Conservation (phyloP, 139 green algal genomes). For the Chlorella ohadii region DNA sequence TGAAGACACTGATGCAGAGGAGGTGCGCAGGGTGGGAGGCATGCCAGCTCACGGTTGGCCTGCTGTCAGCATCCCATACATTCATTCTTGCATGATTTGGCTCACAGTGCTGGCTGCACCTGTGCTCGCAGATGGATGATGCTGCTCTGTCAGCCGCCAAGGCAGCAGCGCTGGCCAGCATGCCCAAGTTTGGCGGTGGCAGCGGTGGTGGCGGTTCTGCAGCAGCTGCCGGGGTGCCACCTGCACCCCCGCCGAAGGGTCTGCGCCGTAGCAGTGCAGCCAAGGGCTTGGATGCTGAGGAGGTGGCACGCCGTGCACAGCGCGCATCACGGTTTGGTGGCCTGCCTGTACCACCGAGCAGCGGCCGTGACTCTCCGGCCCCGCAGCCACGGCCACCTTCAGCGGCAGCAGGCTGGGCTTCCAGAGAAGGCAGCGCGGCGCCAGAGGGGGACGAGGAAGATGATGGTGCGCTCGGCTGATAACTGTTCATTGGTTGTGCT, state of each 20-base stretch:
- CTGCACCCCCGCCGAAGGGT: background rate
- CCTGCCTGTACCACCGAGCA: too few species aligned
- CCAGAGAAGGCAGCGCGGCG: background rate
- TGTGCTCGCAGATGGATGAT: background rate
- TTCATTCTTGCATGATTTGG: background rate
- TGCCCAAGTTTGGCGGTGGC: slow-evolving; percentile 46
- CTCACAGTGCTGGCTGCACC: background rate
- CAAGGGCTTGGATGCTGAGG: background rate
- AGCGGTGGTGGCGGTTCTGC: background rate
- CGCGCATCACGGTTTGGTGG: slow-evolving; percentile 31
- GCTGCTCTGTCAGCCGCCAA: slow-evolving; percentile 43
- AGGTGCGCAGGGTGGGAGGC: too few species aligned
- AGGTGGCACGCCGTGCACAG: slow-evolving; percentile 20
- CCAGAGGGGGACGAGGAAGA: background rate
- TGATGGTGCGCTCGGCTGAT: background rate
- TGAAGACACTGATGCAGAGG: too few species aligned
- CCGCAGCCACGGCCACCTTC: background rate
- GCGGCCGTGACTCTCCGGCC: too few species aligned
- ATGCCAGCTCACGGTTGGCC: too few species aligned
- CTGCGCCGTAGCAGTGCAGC: background rate
- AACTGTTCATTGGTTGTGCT: background rate
- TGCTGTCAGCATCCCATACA: background rate
- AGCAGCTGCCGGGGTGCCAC: background rate
- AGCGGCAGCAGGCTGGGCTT: background rate
- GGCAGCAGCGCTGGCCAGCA: slow-evolving; percentile 33